These are phyloP conservation scores for Erodium chrysanthum DNA, from an alignment of 441 rosid species.

Conservation along the genomic window DNA sequence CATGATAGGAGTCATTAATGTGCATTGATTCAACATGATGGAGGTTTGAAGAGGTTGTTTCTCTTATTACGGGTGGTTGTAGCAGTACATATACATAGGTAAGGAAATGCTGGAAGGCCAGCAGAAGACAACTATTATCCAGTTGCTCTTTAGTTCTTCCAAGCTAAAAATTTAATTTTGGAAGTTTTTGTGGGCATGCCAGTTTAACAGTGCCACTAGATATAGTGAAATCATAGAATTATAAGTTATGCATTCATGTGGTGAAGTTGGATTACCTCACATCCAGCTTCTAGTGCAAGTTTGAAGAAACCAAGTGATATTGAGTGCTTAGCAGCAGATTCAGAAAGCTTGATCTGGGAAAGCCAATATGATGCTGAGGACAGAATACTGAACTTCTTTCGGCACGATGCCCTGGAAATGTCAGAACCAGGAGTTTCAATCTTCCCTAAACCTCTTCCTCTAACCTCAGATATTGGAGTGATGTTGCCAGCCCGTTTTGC, in stretches of 20 bases:
- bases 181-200: too few relatives aligned
- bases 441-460: conserved; percentile 30
- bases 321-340: conserved; percentile 58
- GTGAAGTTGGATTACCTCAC: conserved; percentile 41
- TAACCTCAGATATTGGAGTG: conserved; percentile 50
- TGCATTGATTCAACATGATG: neutral
- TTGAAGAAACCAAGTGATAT: conserved; percentile 80
- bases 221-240: neutral
- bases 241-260: neutral
- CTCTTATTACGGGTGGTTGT: neutral
- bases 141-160: neutral
- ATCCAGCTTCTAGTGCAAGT: conserved; percentile 76
- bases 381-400: conserved; percentile 42
- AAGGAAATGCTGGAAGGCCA: neutral
- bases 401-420: conserved; percentile 35
- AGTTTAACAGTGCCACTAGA: too few relatives aligned
- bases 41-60: neutral
- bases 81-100: neutral
- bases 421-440: conserved; percentile 45
- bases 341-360: conserved; percentile 66
- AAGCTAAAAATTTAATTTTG: neutral
- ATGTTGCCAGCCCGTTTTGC: conserved; percentile 28
- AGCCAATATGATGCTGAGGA: conserved; percentile 66
- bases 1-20: neutral
- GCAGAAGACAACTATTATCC: neutral